These are phyloP conservation scores for Closterium sp. DNA, from an alignment of 139 green algal genomes.

Conservation along the genomic window DNA sequence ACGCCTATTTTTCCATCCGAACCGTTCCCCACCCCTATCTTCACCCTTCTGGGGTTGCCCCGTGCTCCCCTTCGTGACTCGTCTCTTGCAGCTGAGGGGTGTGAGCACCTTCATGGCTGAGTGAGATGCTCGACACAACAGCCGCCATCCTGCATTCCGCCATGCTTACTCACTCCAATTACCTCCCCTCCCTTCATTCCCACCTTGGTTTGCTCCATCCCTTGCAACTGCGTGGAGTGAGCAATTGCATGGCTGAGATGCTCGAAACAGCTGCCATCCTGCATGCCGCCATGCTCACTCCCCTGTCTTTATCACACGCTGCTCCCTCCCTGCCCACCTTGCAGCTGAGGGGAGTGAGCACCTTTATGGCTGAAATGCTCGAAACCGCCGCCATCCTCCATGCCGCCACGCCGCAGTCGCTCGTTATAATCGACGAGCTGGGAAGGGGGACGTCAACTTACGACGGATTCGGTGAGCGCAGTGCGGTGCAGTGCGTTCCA, in stretches of 20 bases:
- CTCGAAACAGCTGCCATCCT: conserved; percentile 71
- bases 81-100: too few species aligned
- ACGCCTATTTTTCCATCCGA: too few species aligned
- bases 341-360: conserved; percentile 81
- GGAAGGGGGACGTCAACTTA: conserved; percentile 93
- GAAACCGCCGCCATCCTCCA: conserved; percentile 63
- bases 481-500: too few species aligned
- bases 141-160: neutral
- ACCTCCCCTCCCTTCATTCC: too few species aligned
- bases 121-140: neutral
- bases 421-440: conserved; percentile 97
- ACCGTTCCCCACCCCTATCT: too few species aligned
- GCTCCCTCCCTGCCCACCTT: neutral
- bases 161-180: too few species aligned
- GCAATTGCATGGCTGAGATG: conserved; percentile 99
- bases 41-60: too few species aligned
- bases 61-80: too few species aligned
- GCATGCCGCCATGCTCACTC: neutral
- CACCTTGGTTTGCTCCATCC: neutral
- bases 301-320: neutral
- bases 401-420: conserved; percentile 59
- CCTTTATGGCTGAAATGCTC: conserved; percentile 99
- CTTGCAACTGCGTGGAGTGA: conserved; percentile 74
- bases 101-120: too few species aligned
- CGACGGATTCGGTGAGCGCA: conserved; percentile 80